Evolutionary conservation across 306 rosid genomes (phyloP), one percentile per base, ranked within the genome.

Genomic region (Lathyrus aphaca): DNA sequence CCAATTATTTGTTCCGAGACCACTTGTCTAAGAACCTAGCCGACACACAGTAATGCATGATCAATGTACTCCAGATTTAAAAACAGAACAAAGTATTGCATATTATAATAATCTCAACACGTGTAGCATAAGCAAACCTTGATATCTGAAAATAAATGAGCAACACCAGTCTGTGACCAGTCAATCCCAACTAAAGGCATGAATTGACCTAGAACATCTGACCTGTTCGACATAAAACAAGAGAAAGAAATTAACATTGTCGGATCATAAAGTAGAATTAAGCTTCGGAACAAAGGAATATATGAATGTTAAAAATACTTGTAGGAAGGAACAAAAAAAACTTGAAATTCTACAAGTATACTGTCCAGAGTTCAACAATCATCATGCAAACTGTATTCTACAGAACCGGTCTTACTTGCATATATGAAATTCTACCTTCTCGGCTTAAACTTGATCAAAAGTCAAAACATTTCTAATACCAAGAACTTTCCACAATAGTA

Each of bases 171-270:
- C 38, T 95, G 99, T 51, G 99, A 95, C 99, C 97, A 95, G 71
- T 95, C 97, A 29, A 91, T 79, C 80, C 97, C 99, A 45, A 95
- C 99, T 78, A 95, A 60, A 64, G 99, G 99, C 99, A 95, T 95
- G 85, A 95, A 89, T 68, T 95, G 99, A 72, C 97, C 99, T 30
- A 95, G 85, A 83, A 91, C 96, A 71, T 95, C 96, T 18, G 99
- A 95, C 71, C 99, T 94, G 86, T 15, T 71, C 73, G 48, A 53
- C 14, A 25, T 25, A 59, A 66, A 64, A 69, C 60, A 27, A 51
- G 48, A 38, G 42, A 69, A 73, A 38, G 30, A 64, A 68, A 73
- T 61, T 61, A 71, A 27, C 43, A 64, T 42, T 29, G 16, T 58
- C 58, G 49, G 49, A 49, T 21, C 54, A 68, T 19, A 37, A n/a